Conservation (phyloP, 2,329 filamentous ascomycete species). For the Anisogramma anomala region DNA sequence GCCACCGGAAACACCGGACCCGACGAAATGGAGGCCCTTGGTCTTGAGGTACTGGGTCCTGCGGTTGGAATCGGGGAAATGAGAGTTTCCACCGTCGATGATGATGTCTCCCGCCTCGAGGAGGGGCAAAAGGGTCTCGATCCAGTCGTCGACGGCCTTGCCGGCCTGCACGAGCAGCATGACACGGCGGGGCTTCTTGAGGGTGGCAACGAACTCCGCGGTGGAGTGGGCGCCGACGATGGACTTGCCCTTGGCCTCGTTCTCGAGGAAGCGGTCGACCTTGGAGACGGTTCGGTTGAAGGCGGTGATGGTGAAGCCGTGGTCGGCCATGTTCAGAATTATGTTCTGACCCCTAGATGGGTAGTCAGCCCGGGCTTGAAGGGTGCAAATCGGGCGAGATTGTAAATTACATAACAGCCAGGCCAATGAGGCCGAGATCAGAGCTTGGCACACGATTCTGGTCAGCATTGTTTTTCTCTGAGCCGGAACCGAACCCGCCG, state of each 20-base stretch:
- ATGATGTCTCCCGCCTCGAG: slow-evolving; percentile 88
- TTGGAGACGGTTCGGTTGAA: slow-evolving; percentile 99
- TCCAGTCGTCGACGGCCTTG: slow-evolving; percentile 97
- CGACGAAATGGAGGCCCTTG: slow-evolving; percentile 94
- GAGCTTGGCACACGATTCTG: slow-evolving; percentile 43
- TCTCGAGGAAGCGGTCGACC: slow-evolving; percentile 86
- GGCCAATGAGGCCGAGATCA: slow-evolving; percentile 86
- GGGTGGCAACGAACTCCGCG: slow-evolving; percentile 90
- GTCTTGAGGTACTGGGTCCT: slow-evolving; percentile 73
- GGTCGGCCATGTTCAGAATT: slow-evolving; percentile 80
- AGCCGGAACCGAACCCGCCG: slow-evolving; percentile 43
- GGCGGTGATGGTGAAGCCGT: slow-evolving; percentile 92
- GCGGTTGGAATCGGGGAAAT: slow-evolving; percentile 98
- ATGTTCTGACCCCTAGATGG: slow-evolving; percentile 60
- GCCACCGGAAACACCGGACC: slow-evolving; percentile 94
- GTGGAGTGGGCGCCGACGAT: slow-evolving; percentile 87
- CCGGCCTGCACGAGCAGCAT: slow-evolving; percentile 99
- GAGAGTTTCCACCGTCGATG: slow-evolving; percentile 98
- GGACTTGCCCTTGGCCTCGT: slow-evolving; percentile 91
- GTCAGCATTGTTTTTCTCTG: slow-evolving; percentile 41
- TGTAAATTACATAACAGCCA: slow-evolving; percentile 68
- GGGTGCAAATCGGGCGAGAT: neutral
- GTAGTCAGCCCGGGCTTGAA: slow-evolving; percentile 4
- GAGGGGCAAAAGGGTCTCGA: slow-evolving; percentile 80
- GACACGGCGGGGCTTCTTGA: slow-evolving; percentile 92